phyloP scores from a whole-genome alignment of 2,329 filamentous ascomycete genomes.

The Talaromyces islandicus region DNA sequence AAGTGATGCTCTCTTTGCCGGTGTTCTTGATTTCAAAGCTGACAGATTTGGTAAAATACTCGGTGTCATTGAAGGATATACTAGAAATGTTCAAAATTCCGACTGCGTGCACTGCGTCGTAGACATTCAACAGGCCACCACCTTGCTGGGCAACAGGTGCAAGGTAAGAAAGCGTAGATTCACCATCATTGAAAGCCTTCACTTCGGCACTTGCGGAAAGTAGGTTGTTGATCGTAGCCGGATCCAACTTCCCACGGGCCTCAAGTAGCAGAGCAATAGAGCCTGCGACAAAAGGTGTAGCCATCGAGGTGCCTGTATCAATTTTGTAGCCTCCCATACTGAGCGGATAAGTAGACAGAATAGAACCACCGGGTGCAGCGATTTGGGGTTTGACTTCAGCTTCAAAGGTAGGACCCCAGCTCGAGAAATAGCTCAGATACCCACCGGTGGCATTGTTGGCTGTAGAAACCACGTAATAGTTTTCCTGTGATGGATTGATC shows the following conservation, averaged over 20 bases:
- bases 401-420: conserved; percentile 16
- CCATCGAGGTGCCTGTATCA: conserved; percentile 55
- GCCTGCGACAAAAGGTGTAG: conserved; percentile 51
- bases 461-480: conserved; percentile 11
- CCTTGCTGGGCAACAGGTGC: conserved; percentile 56
- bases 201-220: conserved; percentile 19
- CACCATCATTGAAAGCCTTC: conserved; percentile 23
- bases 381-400: conserved; percentile 9
- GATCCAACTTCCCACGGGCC: conserved; percentile 20
- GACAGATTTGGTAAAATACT: conserved; percentile 45
- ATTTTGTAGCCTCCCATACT: conserved; percentile 44
- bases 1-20: conserved; percentile 44
- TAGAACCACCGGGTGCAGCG: conserved; percentile 22
- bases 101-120: conserved; percentile 52
- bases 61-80: conserved; percentile 60
- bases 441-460: conserved; percentile 15
- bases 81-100: conserved; percentile 51
- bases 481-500: conserved; percentile 7
- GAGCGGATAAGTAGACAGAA: conserved; percentile 53
- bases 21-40: conserved; percentile 54
- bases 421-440: conserved; percentile 13
- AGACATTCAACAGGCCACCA: conserved; percentile 54
- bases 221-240: conserved; percentile 19
- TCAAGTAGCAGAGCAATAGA: conserved; percentile 28
- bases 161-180: conserved; percentile 21